Conservation (phyloP, 164 flowering plant genomes). For the Magnolia sinica region DNA sequence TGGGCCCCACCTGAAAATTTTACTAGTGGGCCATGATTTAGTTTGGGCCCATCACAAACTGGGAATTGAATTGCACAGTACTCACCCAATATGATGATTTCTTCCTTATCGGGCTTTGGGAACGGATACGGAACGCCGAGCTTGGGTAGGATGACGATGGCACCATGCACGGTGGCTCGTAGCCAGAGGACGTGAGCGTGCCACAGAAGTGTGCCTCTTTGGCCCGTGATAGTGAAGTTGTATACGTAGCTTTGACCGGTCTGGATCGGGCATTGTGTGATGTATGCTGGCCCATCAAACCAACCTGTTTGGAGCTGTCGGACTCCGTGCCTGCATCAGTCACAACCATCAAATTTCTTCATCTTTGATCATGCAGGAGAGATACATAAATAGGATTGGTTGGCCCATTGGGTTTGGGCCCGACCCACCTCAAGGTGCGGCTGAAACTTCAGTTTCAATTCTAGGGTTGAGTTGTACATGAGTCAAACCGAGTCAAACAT, state of each 20-base stretch:
- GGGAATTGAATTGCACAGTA: too few relatives aligned
- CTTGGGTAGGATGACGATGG: conserved; percentile 68
- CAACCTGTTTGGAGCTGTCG: conserved; percentile 75
- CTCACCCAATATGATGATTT: conserved; percentile 48
- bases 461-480: too few relatives aligned
- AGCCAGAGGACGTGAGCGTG: conserved; percentile 81
- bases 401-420: too few relatives aligned
- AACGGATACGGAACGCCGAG: conserved; percentile 77
- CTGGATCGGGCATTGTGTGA: conserved; percentile 79
- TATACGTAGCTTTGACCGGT: conserved; percentile 60
- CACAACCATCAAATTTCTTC: background rate
- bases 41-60: too few relatives aligned
- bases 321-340: conserved; percentile 60
- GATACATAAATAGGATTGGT: too few relatives aligned
- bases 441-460: background rate
- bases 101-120: conserved; percentile 67
- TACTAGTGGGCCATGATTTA: too few relatives aligned
- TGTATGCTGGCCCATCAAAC: conserved; percentile 81
- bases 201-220: conserved; percentile 72
- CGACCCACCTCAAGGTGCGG: background rate
- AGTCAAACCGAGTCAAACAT: too few relatives aligned
- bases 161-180: conserved; percentile 68
- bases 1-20: too few relatives aligned
- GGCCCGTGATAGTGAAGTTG: conserved; percentile 76
- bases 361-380: background rate